These are phyloP conservation scores for Eucalyptus urophylla DNA, from an alignment of 345 rosid genomes.

Conservation along the genomic window DNA sequence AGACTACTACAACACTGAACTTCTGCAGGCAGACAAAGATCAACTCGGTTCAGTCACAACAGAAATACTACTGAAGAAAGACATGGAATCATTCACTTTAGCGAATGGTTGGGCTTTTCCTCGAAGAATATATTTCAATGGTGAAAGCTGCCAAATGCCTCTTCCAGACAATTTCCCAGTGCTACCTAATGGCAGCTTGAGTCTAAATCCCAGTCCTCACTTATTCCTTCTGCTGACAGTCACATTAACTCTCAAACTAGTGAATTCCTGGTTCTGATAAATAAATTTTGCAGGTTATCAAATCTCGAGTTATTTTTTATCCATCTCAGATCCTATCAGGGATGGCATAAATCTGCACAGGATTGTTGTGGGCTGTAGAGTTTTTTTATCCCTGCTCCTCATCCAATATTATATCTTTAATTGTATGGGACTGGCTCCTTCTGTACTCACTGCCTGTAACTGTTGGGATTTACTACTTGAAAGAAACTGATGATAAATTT, in stretches of 20 bases:
- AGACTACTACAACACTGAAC: slow-evolving; percentile 18
- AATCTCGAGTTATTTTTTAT: not conserved
- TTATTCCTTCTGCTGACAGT: slow-evolving; percentile 1
- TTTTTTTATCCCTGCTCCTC: not conserved
- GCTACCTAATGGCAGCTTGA: slow-evolving; percentile 25
- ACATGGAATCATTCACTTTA: slow-evolving; percentile 21
- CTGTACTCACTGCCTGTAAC: not conserved
- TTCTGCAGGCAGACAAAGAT: slow-evolving; percentile 4
- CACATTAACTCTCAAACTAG: not conserved
- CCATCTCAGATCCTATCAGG: not conserved
- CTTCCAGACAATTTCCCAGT: slow-evolving; percentile 35
- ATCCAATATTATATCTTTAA: not conserved
- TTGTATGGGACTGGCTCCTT: not conserved
- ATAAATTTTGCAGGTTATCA: not conserved
- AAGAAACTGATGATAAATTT: not conserved
- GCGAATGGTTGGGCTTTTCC: slow-evolving; percentile 58
- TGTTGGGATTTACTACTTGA: not conserved
- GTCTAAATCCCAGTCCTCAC: not conserved
- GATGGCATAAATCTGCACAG: not conserved
- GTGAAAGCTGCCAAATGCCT: slow-evolving; percentile 45
- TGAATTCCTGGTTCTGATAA: not conserved
- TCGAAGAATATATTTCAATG: slow-evolving; percentile 35
- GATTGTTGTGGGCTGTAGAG: not conserved
- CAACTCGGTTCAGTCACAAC: slow-evolving; percentile 26
- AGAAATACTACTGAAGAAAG: slow-evolving; percentile 31